These are phyloP conservation scores for Beverwykella pulmonaria DNA, from an alignment of 495 filamentous ascomycete species.

Conservation along the genomic window DNA sequence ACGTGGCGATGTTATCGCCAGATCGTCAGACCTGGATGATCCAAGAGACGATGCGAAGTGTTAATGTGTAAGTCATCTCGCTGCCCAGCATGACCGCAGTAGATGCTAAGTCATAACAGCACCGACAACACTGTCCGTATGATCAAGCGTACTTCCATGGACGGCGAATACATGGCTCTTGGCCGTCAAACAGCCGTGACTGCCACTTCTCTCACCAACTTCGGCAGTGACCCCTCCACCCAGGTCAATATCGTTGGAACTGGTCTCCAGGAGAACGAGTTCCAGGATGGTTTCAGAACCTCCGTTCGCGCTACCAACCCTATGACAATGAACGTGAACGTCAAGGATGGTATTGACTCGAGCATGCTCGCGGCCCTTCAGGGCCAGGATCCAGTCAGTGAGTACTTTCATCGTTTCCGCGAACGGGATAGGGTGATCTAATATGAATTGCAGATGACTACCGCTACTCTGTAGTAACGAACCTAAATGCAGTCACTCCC, in stretches of 20 bases:
- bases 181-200: constrained; percentile 41
- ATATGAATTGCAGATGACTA: constrained; percentile 25
- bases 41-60: constrained; percentile 34
- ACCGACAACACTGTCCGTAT: constrained; percentile 39
- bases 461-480: constrained; percentile 39
- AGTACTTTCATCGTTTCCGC: constrained; percentile 24
- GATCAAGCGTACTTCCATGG: constrained; percentile 36
- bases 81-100: background rate
- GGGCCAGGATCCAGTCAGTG: constrained; percentile 24
- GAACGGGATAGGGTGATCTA: background rate
- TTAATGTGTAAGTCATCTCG: constrained; percentile 30
- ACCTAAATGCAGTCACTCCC: constrained; percentile 34
- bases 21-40: constrained; percentile 41
- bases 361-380: constrained; percentile 34
- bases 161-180: constrained; percentile 41
- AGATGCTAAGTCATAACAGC: constrained; percentile 2
- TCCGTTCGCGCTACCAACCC: constrained; percentile 34
- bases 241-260: constrained; percentile 35
- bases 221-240: constrained; percentile 16
- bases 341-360: constrained; percentile 35
- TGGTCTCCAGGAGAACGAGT: constrained; percentile 41
- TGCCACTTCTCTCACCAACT: constrained; percentile 30
- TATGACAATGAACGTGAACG: constrained; percentile 36
- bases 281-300: constrained; percentile 40
- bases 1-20: constrained; percentile 36